A percentile compares a stretch with the other conserved stretches of the same genome.
These are phyloP conservation scores for Gillenia trifoliata DNA, from an alignment of 306 rosid genomes.

Conservation along the genomic window DNA sequence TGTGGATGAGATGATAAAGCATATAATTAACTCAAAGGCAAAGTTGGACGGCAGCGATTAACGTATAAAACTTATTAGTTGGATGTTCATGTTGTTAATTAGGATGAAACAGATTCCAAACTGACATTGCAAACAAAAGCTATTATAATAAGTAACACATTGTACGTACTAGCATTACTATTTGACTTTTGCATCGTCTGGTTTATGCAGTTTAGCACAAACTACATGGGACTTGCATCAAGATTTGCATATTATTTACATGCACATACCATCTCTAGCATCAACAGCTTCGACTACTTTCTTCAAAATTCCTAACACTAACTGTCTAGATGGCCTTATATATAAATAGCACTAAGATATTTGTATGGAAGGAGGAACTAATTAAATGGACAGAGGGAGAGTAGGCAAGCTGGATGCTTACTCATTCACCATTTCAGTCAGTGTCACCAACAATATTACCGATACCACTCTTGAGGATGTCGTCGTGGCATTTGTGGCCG, in stretches of 20 bases:
- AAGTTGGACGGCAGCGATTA: not conserved
- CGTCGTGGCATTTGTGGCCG: not conserved
- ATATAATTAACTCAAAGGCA: not conserved
- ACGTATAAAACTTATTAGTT: not conserved
- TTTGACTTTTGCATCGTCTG: conserved; percentile 6
- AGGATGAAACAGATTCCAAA: too few species aligned
- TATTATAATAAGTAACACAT: not conserved
- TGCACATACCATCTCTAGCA: not conserved
- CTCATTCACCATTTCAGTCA: not conserved
- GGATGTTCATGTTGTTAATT: not conserved
- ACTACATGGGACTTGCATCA: not conserved
- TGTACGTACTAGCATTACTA: not conserved
- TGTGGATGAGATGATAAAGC: not conserved
- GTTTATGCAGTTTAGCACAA: not conserved
- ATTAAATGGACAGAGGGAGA: not conserved
- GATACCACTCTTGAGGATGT: not conserved
- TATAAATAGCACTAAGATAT: not conserved
- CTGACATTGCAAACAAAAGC: not conserved
- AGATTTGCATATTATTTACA: not conserved
- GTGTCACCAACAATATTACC: not conserved
- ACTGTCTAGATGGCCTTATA: not conserved
- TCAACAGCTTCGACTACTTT: not conserved
- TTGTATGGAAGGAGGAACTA: not conserved
- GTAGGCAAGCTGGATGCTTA: not conserved
- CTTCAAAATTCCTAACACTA: not conserved